A percentile compares a stretch with the other conserved stretches of the same genome.
Conservation (phyloP, 2,329 filamentous ascomycete genomes). For the Alternaria sp. region DNA sequence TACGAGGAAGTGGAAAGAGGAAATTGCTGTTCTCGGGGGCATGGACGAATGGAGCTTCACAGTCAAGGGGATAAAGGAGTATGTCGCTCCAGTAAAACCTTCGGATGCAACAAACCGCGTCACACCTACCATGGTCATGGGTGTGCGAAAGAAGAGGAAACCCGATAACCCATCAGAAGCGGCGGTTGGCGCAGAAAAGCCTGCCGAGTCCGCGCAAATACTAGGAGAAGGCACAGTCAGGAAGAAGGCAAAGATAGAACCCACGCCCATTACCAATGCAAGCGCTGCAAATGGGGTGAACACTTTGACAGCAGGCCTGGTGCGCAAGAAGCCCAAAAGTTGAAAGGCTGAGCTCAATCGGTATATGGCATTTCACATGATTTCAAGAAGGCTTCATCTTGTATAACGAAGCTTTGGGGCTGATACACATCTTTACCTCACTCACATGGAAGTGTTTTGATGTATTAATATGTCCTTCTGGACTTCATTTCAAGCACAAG, state of each 20-base stretch:
- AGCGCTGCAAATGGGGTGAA: conserved; percentile 30
- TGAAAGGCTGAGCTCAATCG: neutral
- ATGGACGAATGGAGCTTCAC: conserved; percentile 36
- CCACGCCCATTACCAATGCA: conserved; percentile 8
- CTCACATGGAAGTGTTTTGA: neutral
- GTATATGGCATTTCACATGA: neutral
- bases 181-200: conserved; percentile 1
- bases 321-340: conserved; percentile 45
- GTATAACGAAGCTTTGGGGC: neutral
- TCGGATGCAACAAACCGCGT: conserved; percentile 3
- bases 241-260: conserved; percentile 42
- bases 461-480: neutral
- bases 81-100: neutral
- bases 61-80: conserved; percentile 35
- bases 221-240: conserved; percentile 34
- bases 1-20: conserved; percentile 72
- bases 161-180: conserved; percentile 21
- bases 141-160: conserved; percentile 46
- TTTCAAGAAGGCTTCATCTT: neutral
- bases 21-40: conserved; percentile 60
- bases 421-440: neutral
- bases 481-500: neutral
- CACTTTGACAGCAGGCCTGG: conserved; percentile 36
- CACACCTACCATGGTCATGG: conserved; percentile 32
- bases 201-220: conserved; percentile 14